Evolutionary conservation across 805 yeast genomes (phyloP).

Genomic region (Ogataea degrootiae): DNA sequence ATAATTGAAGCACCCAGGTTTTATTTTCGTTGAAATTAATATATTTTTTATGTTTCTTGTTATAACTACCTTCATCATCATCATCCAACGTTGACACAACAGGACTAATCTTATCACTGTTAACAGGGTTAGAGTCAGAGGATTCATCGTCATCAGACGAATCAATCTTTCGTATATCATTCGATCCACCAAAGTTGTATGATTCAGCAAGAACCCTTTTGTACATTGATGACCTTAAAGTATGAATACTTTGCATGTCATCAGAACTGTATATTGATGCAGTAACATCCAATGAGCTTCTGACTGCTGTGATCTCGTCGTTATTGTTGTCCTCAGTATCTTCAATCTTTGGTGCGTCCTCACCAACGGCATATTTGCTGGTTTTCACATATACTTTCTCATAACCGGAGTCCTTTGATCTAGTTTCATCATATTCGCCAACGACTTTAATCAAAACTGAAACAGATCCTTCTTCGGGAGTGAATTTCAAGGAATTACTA

Average conservation of each 20-base stretch:
- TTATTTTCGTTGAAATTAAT: slow-evolving; percentile 22
- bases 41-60: slow-evolving; percentile 11
- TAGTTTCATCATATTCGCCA: slow-evolving; percentile 63
- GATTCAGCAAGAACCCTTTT: slow-evolving; percentile 39
- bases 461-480: slow-evolving; percentile 84
- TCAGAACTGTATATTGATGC: neutral
- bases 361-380: neutral
- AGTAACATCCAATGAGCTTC: neutral
- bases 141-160: slow-evolving; percentile 3
- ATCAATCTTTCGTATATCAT: slow-evolving; percentile 10
- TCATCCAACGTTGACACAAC: slow-evolving; percentile 11
- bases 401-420: slow-evolving; percentile 38
- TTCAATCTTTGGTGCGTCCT: neutral
- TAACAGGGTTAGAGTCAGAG: neutral
- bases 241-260: slow-evolving; percentile 21
- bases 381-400: slow-evolving; percentile 41
- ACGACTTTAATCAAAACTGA: slow-evolving; percentile 55
- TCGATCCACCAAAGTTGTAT: slow-evolving; percentile 23
- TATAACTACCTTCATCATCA: slow-evolving; percentile 15
- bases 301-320: neutral
- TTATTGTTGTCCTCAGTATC: neutral
- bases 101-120: slow-evolving; percentile 13
- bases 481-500: slow-evolving; percentile 85
- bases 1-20: slow-evolving; percentile 61
- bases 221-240: slow-evolving; percentile 29